Evolutionary conservation across 1,139 yeast genomes (phyloP).

Genomic region (Fermentozyma sake): DNA sequence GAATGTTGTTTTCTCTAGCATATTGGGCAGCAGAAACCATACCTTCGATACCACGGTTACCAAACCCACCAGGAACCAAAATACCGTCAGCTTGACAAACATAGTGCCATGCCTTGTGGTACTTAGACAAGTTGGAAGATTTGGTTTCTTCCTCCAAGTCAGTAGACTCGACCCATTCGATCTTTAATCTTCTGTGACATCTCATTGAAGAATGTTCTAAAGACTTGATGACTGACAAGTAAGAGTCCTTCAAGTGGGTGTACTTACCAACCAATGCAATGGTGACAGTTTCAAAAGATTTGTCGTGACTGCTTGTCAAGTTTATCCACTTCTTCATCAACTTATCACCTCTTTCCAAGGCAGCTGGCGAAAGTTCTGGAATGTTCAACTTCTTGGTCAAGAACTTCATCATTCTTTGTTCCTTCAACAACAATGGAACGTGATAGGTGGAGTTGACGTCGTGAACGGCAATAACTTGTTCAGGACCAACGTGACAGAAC

Average conservation of each 20-base stretch:
- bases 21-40: conserved; percentile 96
- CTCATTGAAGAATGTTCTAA: conserved; percentile 94
- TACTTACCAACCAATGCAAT: conserved; percentile 97
- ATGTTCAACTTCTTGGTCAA: conserved; percentile 67
- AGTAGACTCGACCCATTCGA: conserved; percentile 94
- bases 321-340: conserved; percentile 76
- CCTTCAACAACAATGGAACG: conserved; percentile 85
- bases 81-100: conserved; percentile 96
- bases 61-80: conserved; percentile 98
- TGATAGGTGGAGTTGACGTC: conserved; percentile 97
- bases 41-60: conserved; percentile 95
- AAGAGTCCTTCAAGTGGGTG: conserved; percentile 91
- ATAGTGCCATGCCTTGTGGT: conserved; percentile 93
- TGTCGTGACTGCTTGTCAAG: conserved; percentile 74
- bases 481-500: conserved; percentile 98
- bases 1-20: conserved; percentile 93
- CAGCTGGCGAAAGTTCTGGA: conserved; percentile 48
- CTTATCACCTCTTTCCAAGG: conserved; percentile 58
- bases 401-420: conserved; percentile 79
- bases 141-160: conserved; percentile 78
- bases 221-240: conserved; percentile 90
- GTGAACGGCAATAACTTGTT: conserved; percentile 94
- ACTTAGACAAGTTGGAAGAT: conserved; percentile 61
- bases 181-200: conserved; percentile 76
- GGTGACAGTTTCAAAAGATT: conserved; percentile 78